Conservation (phyloP, 2,329 filamentous ascomycete genomes). For the Colletotrichum higginsianum region DNA sequence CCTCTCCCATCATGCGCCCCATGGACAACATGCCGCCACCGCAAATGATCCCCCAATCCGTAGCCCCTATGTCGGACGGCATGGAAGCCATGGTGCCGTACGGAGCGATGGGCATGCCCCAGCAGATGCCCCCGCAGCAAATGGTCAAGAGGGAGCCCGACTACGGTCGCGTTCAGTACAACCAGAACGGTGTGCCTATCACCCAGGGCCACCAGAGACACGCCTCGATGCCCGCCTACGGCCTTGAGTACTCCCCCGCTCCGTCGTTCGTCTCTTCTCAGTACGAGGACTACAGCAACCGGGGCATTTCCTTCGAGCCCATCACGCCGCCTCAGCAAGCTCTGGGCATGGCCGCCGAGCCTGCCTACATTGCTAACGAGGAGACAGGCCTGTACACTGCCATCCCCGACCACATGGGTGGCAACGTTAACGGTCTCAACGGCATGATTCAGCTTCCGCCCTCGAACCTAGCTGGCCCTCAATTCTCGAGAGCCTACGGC, state of each 20-base stretch:
- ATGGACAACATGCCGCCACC: conserved; percentile 96
- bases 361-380: conserved; percentile 98
- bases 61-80: conserved; percentile 71
- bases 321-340: conserved; percentile 96
- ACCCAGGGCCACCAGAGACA: conserved; percentile 90
- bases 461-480: conserved; percentile 84
- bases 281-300: conserved; percentile 97
- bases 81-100: conserved; percentile 84
- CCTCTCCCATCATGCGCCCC: conserved; percentile 89
- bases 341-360: conserved; percentile 84
- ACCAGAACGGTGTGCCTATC: conserved; percentile 90
- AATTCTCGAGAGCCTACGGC: conserved; percentile 82
- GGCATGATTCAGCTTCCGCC: conserved; percentile 92
- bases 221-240: conserved; percentile 97
- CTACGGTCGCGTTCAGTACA: conserved; percentile 86
- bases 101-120: conserved; percentile 68
- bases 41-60: conserved; percentile 77
- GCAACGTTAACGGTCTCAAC: conserved; percentile 83
- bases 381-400: conserved; percentile 96
- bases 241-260: conserved; percentile 95
- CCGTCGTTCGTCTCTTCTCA: conserved; percentile 99
- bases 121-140: conserved; percentile 60
- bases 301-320: conserved; percentile 95
- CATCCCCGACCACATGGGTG: conserved; percentile 86
- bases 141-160: conserved; percentile 92